Evolutionary conservation across 129 eudicot genomes (phyloP).

Genomic region (Ambrosia trifida): DNA sequence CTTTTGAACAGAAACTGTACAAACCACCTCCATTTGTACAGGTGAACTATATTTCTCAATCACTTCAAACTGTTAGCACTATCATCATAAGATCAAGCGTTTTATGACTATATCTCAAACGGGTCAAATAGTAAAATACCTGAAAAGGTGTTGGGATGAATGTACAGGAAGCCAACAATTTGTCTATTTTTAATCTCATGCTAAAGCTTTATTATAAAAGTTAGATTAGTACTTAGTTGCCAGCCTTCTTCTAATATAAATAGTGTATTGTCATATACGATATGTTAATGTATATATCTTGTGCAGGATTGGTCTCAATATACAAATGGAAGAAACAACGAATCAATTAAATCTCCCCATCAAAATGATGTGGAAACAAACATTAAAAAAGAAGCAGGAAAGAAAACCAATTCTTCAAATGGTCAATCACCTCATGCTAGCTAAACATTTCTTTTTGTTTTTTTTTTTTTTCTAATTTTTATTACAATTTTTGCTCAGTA

Average conservation of each 20-base stretch:
- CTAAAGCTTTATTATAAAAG: too few species aligned
- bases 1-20: conserved; percentile 54
- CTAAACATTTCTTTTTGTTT: too few species aligned
- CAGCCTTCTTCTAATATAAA: background rate
- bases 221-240: too few species aligned
- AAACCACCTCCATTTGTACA: conserved; percentile 47
- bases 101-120: background rate
- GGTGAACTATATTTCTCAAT: conserved; percentile 34
- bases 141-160: background rate
- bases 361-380: conserved; percentile 20
- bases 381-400: background rate
- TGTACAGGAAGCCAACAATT: background rate
- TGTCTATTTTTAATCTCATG: background rate
- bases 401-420: too few species aligned
- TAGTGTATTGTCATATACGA: background rate
- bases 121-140: background rate
- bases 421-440: too few species aligned
- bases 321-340: conserved; percentile 17
- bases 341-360: conserved; percentile 16
- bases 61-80: background rate
- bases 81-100: conserved; percentile 2
- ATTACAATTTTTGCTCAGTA: too few species aligned
- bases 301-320: conserved; percentile 44
- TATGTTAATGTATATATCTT: conserved; percentile 3
- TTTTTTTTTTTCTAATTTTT: too few species aligned